Conservation (phyloP, 169 alveolate species). For the Babesia gibsoni region DNA sequence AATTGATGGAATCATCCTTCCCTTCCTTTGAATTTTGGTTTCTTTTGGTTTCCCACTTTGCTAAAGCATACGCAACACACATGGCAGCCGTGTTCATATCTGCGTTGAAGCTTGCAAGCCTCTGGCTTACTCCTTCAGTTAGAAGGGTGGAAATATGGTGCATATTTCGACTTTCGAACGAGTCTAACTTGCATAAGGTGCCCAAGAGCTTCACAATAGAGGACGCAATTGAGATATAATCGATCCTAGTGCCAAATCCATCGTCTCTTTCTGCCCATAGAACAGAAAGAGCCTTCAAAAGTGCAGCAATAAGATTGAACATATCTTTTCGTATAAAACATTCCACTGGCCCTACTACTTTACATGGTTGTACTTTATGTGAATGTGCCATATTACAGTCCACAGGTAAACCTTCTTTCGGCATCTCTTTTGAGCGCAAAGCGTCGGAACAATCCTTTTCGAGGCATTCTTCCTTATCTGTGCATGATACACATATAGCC, state of each 20-base stretch:
- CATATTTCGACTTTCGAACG: no score
- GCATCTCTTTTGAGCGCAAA: no score
- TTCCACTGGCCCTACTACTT: no score
- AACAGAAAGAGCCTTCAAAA: not conserved
- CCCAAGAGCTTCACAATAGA: slow-evolving; percentile 5
- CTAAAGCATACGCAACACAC: not conserved
- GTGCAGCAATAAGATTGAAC: not conserved
- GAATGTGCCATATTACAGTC: no score
- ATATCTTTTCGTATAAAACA: not conserved
- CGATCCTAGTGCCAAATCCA: not conserved
- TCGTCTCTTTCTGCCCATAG: not conserved
- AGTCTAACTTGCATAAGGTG: not conserved
- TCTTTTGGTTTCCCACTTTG: not conserved
- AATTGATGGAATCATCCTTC: not conserved
- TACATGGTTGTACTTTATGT: no score
- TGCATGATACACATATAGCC: no score
- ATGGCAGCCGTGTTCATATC: not conserved
- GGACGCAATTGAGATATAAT: not conserved
- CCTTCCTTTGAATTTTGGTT: not conserved
- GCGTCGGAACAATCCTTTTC: no score
- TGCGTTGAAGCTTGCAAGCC: not conserved
- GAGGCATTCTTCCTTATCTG: no score
- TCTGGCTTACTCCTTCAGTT: not conserved
- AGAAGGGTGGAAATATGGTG: not conserved
- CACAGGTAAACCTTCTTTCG: no score